Percentiles rank a stretch among this genome's conserved stretches.
These are phyloP conservation scores for Calonectria naviculata DNA, from an alignment of 2,329 filamentous ascomycete genomes.

Conservation along the genomic window DNA sequence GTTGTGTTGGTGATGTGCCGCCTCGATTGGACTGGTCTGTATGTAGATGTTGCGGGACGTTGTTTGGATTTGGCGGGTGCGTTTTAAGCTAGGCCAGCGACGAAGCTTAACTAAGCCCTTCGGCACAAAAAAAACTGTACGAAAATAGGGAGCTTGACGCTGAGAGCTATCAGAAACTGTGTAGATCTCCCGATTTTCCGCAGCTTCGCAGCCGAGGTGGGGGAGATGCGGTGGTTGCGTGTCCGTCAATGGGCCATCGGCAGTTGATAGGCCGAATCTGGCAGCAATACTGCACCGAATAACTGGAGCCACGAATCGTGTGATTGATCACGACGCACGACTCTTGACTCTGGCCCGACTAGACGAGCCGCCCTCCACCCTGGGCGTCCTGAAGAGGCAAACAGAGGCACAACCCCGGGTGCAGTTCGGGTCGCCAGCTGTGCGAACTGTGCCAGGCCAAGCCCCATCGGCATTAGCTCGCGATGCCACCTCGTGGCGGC, in stretches of 20 bases:
- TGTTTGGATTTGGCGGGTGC: not conserved
- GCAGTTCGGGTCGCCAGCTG: slow-evolving; percentile 5
- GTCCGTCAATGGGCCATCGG: not conserved
- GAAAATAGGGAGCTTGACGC: not conserved
- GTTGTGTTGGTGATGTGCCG: not conserved
- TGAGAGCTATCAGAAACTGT: not conserved
- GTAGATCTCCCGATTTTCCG: not conserved
- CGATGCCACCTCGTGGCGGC: slow-evolving; percentile 6
- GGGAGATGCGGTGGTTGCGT: not conserved
- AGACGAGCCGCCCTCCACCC: not conserved
- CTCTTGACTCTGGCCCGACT: slow-evolving; percentile 1
- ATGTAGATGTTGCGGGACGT: not conserved
- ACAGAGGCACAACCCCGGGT: slow-evolving; percentile 14
- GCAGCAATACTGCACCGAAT: slow-evolving; percentile 3
- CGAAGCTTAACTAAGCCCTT: not conserved
- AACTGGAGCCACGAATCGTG: slow-evolving; percentile 10
- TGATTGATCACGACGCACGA: not conserved
- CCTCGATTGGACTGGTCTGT: not conserved
- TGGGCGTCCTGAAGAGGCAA: not conserved
- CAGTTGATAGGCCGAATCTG: slow-evolving; percentile 5
- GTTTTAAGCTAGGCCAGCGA: not conserved
- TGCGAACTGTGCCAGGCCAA: slow-evolving; percentile 6
- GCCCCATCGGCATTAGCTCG: not conserved
- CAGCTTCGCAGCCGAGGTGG: not conserved
- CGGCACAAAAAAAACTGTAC: not conserved